Evolutionary conservation across 148 eudicot species (phyloP).

Genomic region (Spergularia bocconei): DNA sequence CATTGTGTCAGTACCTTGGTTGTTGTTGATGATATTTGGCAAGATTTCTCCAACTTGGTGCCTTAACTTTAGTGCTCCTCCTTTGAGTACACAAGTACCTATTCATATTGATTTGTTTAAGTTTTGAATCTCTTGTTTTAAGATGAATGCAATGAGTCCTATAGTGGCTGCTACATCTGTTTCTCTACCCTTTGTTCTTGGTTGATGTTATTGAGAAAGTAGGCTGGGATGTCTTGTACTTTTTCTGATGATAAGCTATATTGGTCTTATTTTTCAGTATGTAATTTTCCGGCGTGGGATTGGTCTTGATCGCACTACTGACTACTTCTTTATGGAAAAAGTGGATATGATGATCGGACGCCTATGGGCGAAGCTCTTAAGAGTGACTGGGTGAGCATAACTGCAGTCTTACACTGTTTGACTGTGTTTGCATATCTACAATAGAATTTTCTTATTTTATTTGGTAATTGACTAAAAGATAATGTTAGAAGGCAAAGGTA

Average conservation of each 20-base stretch:
- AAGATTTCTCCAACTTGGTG: too few species aligned
- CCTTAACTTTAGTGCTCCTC: too few species aligned
- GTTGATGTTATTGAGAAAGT: background rate
- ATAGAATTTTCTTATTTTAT: background rate
- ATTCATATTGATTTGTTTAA: too few species aligned
- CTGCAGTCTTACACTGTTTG: background rate
- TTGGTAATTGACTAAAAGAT: background rate
- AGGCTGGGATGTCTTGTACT: background rate
- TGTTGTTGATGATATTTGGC: too few species aligned
- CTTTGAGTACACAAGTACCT: too few species aligned
- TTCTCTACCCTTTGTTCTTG: background rate
- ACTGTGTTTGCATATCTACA: background rate
- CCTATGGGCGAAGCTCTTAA: constrained; percentile 71
- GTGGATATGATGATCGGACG: constrained; percentile 85
- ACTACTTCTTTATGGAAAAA: constrained; percentile 92
- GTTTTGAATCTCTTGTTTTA: background rate
- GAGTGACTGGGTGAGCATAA: constrained; percentile 56
- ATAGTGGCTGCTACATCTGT: background rate
- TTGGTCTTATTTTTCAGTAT: constrained; percentile 40
- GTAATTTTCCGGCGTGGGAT: constrained; percentile 94
- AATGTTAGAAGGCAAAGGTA: background rate
- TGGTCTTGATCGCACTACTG: constrained; percentile 86
- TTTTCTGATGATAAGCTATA: constrained; percentile 2
- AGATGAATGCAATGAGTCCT: background rate
- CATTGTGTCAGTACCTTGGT: too few species aligned